A percentile compares a stretch with the other conserved stretches of the same genome.
phyloP scores from a whole-genome alignment of 2,329 filamentous ascomycete species.

The Neurospora crassa region DNA sequence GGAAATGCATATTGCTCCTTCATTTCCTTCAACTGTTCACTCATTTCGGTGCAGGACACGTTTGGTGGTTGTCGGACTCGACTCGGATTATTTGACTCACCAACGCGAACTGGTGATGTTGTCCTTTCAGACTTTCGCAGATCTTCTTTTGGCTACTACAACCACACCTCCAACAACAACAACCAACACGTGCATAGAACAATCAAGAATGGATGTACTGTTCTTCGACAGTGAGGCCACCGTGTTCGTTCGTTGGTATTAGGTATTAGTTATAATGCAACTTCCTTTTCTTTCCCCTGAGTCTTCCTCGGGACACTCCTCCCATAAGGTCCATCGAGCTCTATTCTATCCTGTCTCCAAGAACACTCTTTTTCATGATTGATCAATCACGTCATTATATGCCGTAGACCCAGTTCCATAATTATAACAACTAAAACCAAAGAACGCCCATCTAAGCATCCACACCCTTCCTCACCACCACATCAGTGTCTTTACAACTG shows the following conservation, averaged over 20 bases:
- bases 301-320: neutral
- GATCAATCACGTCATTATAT: constrained; percentile 1
- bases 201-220: neutral
- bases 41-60: neutral
- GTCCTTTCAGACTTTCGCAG: neutral
- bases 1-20: neutral
- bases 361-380: constrained; percentile 1
- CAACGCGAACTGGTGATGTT: neutral
- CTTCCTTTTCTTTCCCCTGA: neutral
- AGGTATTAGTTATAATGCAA: neutral
- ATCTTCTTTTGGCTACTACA: neutral
- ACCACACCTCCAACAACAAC: neutral
- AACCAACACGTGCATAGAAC: neutral
- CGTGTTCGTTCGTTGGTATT: neutral
- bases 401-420: neutral
- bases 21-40: neutral
- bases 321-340: neutral
- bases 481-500: neutral
- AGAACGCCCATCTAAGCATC: constrained; percentile 4
- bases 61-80: neutral
- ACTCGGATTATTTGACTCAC: neutral
- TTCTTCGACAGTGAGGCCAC: neutral
- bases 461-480: neutral
- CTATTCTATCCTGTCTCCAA: neutral
- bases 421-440: constrained; percentile 7